phyloP scores from a whole-genome alignment of 2,329 filamentous ascomycete genomes.

The Pestalotiopsis sp. region DNA sequence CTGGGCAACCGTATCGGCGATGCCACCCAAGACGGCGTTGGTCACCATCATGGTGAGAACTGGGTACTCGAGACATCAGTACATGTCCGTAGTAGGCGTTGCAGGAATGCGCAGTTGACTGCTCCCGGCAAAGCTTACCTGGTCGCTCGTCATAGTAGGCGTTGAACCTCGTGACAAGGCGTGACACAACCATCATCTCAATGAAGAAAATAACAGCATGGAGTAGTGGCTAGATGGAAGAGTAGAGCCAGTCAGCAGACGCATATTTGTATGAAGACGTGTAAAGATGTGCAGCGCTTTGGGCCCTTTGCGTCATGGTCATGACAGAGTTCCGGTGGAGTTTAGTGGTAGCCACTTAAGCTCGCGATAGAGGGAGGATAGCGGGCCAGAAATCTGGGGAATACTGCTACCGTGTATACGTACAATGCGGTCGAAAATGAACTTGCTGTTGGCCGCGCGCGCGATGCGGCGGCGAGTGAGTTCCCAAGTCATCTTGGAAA shows the following conservation, averaged over 20 bases:
- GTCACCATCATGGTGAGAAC: constrained; percentile 99
- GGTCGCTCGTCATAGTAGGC: constrained; percentile 90
- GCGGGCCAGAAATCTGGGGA: not conserved
- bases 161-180: constrained; percentile 86
- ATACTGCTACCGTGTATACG: constrained; percentile 35
- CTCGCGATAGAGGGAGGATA: not conserved
- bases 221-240: constrained; percentile 70
- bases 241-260: constrained; percentile 1
- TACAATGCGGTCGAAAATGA: constrained; percentile 73
- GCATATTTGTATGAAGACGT: constrained; percentile 17
- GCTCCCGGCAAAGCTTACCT: constrained; percentile 48
- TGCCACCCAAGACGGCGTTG: constrained; percentile 91
- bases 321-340: not conserved
- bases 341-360: not conserved
- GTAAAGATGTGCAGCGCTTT: not conserved
- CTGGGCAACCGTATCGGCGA: constrained; percentile 95
- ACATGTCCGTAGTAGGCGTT: not conserved
- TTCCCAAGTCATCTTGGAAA: constrained; percentile 55
- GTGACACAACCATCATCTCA: constrained; percentile 82
- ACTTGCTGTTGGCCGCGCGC: constrained; percentile 69
- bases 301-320: not conserved
- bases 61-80: constrained; percentile 30
- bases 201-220: constrained; percentile 83
- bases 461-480: constrained; percentile 60
- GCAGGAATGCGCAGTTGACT: not conserved